phyloP scores from a whole-genome alignment of 2,329 filamentous ascomycete species.

The Diaporthe citri region DNA sequence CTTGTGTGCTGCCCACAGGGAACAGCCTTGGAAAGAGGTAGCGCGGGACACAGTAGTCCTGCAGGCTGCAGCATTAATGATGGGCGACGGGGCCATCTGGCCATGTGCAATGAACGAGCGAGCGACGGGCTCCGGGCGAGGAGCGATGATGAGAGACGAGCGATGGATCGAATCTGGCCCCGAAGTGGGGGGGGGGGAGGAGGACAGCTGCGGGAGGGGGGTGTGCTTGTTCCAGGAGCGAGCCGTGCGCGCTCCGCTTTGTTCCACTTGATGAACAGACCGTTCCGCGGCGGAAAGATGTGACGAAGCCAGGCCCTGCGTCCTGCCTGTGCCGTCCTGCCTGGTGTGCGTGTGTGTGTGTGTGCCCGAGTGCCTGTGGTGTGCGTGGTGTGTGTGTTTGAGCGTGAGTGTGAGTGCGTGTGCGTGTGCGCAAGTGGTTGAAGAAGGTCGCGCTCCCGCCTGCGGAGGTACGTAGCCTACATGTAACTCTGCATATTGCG shows the following conservation, averaged over 20 bases:
- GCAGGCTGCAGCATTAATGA: conserved; percentile 27
- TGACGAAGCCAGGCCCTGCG: conserved; percentile 24
- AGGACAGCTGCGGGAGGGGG: not conserved
- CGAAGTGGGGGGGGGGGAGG: conserved; percentile 19
- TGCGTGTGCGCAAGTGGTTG: not conserved
- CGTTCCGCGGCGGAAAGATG: conserved; percentile 32
- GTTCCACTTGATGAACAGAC: conserved; percentile 27
- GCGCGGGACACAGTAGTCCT: not conserved
- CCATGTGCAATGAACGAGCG: conserved; percentile 13
- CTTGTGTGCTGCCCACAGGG: conserved; percentile 22
- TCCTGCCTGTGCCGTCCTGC: not conserved
- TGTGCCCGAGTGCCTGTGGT: not conserved
- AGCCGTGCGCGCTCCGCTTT: conserved; percentile 32
- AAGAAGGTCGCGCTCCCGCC: conserved; percentile 11
- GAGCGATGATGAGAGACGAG: conserved; percentile 28
- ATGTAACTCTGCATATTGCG: not conserved
- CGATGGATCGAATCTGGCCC: conserved; percentile 36
- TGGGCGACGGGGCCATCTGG: conserved; percentile 11
- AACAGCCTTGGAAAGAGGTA: conserved; percentile 13
- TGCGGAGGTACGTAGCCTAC: not conserved
- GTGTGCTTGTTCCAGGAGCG: conserved; percentile 24
- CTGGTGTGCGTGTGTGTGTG: not conserved
- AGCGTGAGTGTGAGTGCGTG: not conserved
- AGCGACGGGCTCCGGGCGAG: not conserved
- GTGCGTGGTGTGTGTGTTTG: not conserved